Base-by-base conservation (phyloP, 2,329 filamentous ascomycete genomes). In the Coniosporium uncinatum region DNA sequence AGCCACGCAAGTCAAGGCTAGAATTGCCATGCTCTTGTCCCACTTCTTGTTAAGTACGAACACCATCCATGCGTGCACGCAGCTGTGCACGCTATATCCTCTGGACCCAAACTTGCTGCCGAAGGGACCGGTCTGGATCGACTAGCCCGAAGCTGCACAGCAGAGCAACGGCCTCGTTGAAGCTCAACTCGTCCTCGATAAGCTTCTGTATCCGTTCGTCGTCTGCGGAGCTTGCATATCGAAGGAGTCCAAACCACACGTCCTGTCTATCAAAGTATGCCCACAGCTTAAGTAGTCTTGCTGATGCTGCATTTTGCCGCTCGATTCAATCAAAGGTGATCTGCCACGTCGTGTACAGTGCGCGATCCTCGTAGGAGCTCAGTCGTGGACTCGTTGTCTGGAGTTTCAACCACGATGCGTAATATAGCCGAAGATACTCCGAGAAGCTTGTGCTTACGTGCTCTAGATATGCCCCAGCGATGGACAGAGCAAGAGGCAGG, bases 401-500 rank as follows among this genome's bases (percentile, higher is more conserved):
- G n/a, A 67, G 50, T 33, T 44, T 44, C 16, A 46, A 45, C 69
- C 63, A 74, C 37, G 55, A 61, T 31, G 48, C 45, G 31, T 59
- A 37, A 45, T 74, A 73, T 6, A 58, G 37, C 8, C 55, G 22
- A 33, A 71, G 53, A 49, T 73, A 74, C 31, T 66, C 50, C 1
- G 38, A 41, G n/a, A 58, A 59, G 24, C 44, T 66, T 1, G 55
- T 64, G 29, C 58, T 44, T 20, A 59, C 57, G 36, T 68, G 46
- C 21, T 55, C 42, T 14, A 74, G 59, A 44, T 69, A 75, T 1
- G 64, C 57, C 4, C 68, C 67, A 16, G 70, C 70, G 14, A 67
- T 63, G 4, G 67, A 52, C 14, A 75, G 58, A 2, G 70, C 69
- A 22, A 75, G 58, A 13, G 68, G 69, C 21, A 72, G 60, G 4